phyloP scores from a whole-genome alignment of 352 stramenopile species.

The Paralagenidium karlingii region DNA sequence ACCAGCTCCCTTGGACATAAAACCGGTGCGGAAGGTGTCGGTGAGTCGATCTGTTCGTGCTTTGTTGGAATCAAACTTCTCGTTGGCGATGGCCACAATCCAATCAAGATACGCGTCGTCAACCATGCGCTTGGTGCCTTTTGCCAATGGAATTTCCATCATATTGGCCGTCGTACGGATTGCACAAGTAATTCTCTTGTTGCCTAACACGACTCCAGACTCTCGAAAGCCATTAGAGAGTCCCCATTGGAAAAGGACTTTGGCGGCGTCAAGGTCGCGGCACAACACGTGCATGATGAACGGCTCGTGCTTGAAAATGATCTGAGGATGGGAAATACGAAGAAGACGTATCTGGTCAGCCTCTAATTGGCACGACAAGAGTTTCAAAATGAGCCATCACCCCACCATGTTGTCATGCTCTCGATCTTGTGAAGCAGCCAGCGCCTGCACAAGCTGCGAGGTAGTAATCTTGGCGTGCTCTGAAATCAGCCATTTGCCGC shows the following conservation, averaged over 20 bases:
- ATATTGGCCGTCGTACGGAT: constrained; percentile 81
- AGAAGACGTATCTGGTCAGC: background rate
- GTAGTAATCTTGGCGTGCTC: constrained; percentile 64
- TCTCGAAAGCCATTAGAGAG: constrained; percentile 79
- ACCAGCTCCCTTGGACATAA: constrained; percentile 5
- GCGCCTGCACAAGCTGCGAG: constrained; percentile 40
- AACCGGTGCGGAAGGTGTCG: constrained; percentile 32
- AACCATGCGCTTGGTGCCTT: constrained; percentile 36
- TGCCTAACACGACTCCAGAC: constrained; percentile 79
- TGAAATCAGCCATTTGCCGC: constrained; percentile 78
- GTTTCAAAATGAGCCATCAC: background rate
- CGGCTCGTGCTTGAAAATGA: constrained; percentile 86
- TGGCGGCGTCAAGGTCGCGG: constrained; percentile 57
- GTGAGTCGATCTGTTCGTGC: constrained; percentile 59
- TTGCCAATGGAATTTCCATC: constrained; percentile 79
- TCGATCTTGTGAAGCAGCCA: constrained; percentile 21
- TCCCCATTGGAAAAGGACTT: constrained; percentile 72
- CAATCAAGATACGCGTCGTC: constrained; percentile 53
- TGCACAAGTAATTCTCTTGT: constrained; percentile 84
- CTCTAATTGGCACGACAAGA: background rate
- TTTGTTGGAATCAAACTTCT: constrained; percentile 74
- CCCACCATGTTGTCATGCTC: constrained; percentile 56
- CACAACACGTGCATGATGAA: constrained; percentile 90
- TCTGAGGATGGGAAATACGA: constrained; percentile 5
- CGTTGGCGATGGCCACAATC: constrained; percentile 72